Percentiles rank a stretch among this genome's conserved stretches.
These are phyloP conservation scores for Limnanthes douglasii DNA, from an alignment of 345 rosid species.

Conservation along the genomic window DNA sequence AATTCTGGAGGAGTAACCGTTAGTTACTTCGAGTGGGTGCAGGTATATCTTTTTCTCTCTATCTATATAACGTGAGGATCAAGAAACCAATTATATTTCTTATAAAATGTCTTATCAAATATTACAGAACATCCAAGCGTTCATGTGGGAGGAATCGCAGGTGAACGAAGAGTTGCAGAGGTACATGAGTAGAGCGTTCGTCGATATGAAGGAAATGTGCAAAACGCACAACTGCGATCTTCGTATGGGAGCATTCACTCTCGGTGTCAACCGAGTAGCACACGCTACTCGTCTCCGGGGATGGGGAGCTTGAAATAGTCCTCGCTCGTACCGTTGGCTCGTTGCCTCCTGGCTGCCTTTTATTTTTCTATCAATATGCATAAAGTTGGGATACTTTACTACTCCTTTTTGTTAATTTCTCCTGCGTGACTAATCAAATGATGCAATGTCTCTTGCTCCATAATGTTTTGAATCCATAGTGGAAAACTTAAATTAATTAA, in stretches of 20 bases:
- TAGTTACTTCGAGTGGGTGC: slow-evolving; percentile 99
- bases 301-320: slow-evolving; percentile 59
- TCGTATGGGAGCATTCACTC: slow-evolving; percentile 97
- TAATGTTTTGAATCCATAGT: no score
- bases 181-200: slow-evolving; percentile 73
- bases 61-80: slow-evolving; percentile 2
- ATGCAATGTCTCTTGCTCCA: no score
- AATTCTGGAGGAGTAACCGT: slow-evolving; percentile 98
- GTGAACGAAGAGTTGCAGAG: slow-evolving; percentile 68
- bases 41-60: slow-evolving; percentile 53
- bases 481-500: no score
- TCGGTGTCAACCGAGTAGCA: slow-evolving; percentile 92
- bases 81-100: background rate
- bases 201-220: slow-evolving; percentile 83
- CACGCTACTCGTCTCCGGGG: slow-evolving; percentile 84
- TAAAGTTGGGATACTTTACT: no score
- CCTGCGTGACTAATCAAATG: no score
- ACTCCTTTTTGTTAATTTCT: no score
- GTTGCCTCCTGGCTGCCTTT: no score
- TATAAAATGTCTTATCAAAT: background rate
- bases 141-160: slow-evolving; percentile 96
- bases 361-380: no score
- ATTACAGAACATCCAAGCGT: slow-evolving; percentile 91
- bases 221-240: slow-evolving; percentile 68
- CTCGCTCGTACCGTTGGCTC: no score